Evolutionary conservation across 768 basidiomycete species (phyloP).

Genomic region (Epithele typhae): DNA sequence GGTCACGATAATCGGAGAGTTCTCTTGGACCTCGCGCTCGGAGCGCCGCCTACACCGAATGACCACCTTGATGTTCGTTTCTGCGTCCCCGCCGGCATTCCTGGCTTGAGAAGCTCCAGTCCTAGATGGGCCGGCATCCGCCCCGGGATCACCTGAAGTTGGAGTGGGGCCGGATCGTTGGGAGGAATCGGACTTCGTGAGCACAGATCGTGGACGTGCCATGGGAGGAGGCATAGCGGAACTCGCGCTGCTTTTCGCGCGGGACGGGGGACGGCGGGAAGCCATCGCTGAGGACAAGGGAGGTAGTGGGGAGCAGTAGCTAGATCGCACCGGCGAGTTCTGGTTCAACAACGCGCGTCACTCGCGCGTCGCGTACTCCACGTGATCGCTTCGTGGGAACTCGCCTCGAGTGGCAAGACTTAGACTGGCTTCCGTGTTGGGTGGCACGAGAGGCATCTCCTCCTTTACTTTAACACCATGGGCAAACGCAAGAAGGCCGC

Average conservation of each 20-base stretch:
- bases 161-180: slow-evolving; percentile 21
- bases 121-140: slow-evolving; percentile 7
- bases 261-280: slow-evolving; percentile 54
- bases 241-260: slow-evolving; percentile 19
- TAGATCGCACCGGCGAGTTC: neutral
- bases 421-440: neutral
- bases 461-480: slow-evolving; percentile 40
- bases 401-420: neutral
- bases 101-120: slow-evolving; percentile 1
- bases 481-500: slow-evolving; percentile 91
- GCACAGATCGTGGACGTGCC: slow-evolving; percentile 44
- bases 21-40: slow-evolving; percentile 77
- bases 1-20: slow-evolving; percentile 82
- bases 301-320: too few species aligned
- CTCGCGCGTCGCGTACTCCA: slow-evolving; percentile 19
- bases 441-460: too few species aligned
- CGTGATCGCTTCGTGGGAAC: slow-evolving; percentile 16
- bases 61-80: slow-evolving; percentile 90
- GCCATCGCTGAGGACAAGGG: slow-evolving; percentile 42
- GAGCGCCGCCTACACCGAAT: slow-evolving; percentile 86
- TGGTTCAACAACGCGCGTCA: slow-evolving; percentile 13
- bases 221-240: slow-evolving; percentile 34
- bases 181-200: slow-evolving; percentile 40
- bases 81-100: slow-evolving; percentile 36
- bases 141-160: slow-evolving; percentile 26